These are phyloP conservation scores for Xylaria sp. DNA, from an alignment of 2,329 filamentous ascomycete genomes.

Conservation along the genomic window DNA sequence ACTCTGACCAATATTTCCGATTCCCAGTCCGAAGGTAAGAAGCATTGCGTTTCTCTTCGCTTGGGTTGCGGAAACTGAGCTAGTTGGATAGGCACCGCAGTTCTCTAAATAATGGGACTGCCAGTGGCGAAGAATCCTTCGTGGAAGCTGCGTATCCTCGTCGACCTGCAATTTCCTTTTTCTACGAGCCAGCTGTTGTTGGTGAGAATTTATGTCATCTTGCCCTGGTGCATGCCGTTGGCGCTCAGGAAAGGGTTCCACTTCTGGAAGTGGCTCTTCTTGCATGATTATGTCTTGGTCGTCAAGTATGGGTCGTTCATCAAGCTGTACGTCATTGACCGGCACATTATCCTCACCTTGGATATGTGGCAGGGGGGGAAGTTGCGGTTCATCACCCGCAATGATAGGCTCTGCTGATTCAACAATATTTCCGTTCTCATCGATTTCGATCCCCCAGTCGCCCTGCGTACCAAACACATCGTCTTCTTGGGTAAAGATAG, in stretches of 20 bases:
- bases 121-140: constrained; percentile 56
- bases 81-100: constrained; percentile 53
- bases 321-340: constrained; percentile 33
- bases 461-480: constrained; percentile 50
- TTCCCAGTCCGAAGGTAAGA: constrained; percentile 55
- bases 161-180: constrained; percentile 47
- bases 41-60: constrained; percentile 57
- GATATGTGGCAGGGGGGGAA: constrained; percentile 55
- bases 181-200: constrained; percentile 39
- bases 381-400: constrained; percentile 56
- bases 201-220: constrained; percentile 29
- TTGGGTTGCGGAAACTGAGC: constrained; percentile 49
- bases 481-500: constrained; percentile 50
- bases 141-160: constrained; percentile 51
- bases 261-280: constrained; percentile 55
- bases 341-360: constrained; percentile 33
- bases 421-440: constrained; percentile 62
- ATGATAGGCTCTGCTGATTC: constrained; percentile 45
- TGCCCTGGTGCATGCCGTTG: constrained; percentile 39
- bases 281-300: constrained; percentile 53
- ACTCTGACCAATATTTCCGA: constrained; percentile 52
- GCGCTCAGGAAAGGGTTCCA: constrained; percentile 50
- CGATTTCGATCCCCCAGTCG: constrained; percentile 62
- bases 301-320: constrained; percentile 38
- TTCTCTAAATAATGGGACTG: constrained; percentile 60